A percentile compares a stretch with the other conserved stretches of the same genome.
Conservation (phyloP, 306 rosid genomes). For the Potentilla sterilis region DNA sequence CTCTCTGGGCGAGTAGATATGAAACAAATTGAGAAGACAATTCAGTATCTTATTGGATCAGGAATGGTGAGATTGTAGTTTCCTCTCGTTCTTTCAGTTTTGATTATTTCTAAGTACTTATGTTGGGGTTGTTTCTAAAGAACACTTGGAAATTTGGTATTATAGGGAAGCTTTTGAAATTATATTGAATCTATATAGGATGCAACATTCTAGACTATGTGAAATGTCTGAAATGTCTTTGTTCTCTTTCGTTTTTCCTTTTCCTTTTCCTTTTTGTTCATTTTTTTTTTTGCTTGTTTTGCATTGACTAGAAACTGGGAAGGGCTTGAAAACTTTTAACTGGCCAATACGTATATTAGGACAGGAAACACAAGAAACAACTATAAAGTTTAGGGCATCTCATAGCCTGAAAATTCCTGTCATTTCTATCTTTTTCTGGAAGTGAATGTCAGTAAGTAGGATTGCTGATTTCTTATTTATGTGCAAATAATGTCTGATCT, state of each 20-base stretch:
- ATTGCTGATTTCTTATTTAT: background rate
- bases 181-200: background rate
- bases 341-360: background rate
- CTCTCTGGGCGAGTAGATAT: conserved; percentile 58
- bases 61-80: conserved; percentile 50
- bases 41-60: conserved; percentile 54
- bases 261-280: background rate
- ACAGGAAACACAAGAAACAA: background rate
- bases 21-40: conserved; percentile 55
- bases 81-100: background rate
- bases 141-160: background rate
- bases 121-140: background rate
- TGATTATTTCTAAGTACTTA: background rate
- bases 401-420: background rate
- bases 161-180: background rate
- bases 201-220: background rate
- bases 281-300: background rate
- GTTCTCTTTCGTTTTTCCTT: background rate
- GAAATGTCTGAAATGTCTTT: background rate
- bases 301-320: background rate
- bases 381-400: background rate
- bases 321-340: background rate
- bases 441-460: background rate
- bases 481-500: conserved; percentile 1
- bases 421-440: background rate